phyloP scores from a whole-genome alignment of 1,139 yeast genomes.

The Kodamaea derodonti region DNA sequence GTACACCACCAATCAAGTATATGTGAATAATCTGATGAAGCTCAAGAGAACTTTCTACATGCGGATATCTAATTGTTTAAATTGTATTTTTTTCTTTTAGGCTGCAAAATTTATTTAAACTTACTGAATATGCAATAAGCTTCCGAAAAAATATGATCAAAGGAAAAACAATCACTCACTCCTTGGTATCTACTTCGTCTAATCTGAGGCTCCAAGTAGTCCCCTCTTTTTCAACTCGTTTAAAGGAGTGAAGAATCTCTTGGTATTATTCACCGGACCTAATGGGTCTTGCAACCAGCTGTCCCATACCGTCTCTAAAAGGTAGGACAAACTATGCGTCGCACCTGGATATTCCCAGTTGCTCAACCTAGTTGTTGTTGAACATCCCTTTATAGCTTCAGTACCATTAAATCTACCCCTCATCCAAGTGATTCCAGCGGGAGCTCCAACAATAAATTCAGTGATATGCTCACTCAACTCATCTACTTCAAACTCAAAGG shows the following conservation, averaged over 20 bases:
- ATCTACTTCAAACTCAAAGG: conserved; percentile 8
- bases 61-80: too few species aligned
- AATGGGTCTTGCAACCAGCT: conserved; percentile 4
- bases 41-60: too few species aligned
- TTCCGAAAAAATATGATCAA: too few species aligned
- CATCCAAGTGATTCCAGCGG: conserved; percentile 18
- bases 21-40: too few species aligned
- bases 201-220: too few species aligned
- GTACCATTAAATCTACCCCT: conserved; percentile 16
- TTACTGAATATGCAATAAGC: too few species aligned
- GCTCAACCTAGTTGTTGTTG: conserved; percentile 15
- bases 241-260: neutral
- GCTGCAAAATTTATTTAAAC: too few species aligned
- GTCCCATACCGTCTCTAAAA: neutral
- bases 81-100: too few species aligned
- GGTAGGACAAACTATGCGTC: conserved; percentile 7
- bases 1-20: too few species aligned
- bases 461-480: conserved; percentile 9
- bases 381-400: conserved; percentile 25
- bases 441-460: conserved; percentile 13
- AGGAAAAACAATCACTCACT: too few species aligned
- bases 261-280: conserved; percentile 3
- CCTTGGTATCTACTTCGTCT: too few species aligned
- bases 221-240: too few species aligned
- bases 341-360: conserved; percentile 17